phyloP scores from a whole-genome alignment of 345 rosid species.

The Hypericum perforatum region DNA sequence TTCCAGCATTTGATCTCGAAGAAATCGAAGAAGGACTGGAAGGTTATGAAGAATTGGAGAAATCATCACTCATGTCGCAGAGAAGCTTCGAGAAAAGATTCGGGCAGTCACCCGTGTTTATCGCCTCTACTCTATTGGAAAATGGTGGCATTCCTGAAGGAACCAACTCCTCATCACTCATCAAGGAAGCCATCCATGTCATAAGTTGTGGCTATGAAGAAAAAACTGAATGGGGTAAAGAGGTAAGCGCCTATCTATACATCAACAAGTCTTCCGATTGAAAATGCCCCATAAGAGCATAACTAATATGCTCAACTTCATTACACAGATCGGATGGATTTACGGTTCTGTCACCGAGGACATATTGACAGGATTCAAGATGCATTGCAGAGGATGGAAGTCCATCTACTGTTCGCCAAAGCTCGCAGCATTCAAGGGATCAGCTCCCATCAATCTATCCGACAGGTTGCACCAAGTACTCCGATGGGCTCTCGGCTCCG shows the following conservation, averaged over 20 bases:
- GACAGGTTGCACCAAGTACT: constrained; percentile 91
- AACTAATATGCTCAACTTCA: background rate
- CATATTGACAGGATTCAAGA: constrained; percentile 80
- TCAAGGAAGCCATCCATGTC: constrained; percentile 96
- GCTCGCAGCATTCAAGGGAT: constrained; percentile 83
- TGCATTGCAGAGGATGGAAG: constrained; percentile 98
- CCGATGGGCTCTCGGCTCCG: constrained; percentile 94
- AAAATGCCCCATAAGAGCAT: too few species aligned
- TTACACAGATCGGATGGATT: constrained; percentile 84
- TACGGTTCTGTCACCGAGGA: constrained; percentile 92
- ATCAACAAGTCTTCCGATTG: background rate
- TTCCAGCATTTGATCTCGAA: constrained; percentile 59
- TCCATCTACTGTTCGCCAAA: constrained; percentile 80
- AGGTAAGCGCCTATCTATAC: constrained; percentile 39
- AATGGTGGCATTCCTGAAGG: constrained; percentile 95
- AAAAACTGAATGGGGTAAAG: constrained; percentile 98
- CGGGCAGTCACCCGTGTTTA: constrained; percentile 85
- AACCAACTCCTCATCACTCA: constrained; percentile 52
- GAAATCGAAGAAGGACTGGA: constrained; percentile 98
- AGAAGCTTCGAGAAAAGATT: constrained; percentile 89
- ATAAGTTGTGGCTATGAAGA: constrained; percentile 91
- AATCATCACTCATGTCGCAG: constrained; percentile 90
- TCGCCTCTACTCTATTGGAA: constrained; percentile 88
- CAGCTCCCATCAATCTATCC: constrained; percentile 91
- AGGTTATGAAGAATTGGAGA: constrained; percentile 87